These are phyloP conservation scores for Amaranthus hypochondriacus DNA, from an alignment of 148 eudicot genomes.

Conservation along the genomic window DNA sequence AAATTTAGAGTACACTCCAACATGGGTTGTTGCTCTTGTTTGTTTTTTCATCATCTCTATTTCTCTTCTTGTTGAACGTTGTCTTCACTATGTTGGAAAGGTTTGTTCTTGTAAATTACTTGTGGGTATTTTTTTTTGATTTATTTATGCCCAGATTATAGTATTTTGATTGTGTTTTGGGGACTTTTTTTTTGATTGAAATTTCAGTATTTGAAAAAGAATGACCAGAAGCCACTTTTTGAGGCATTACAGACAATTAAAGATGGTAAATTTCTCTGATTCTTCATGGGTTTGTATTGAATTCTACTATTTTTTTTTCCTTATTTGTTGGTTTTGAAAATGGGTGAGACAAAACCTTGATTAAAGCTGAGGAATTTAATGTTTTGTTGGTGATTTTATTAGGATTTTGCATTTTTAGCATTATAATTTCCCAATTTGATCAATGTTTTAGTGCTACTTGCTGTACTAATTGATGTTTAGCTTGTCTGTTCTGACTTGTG, in stretches of 20 bases:
- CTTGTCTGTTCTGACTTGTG: too few relatives aligned
- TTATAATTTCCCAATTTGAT: too few relatives aligned
- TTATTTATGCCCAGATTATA: neutral
- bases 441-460: too few relatives aligned
- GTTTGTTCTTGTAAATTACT: constrained; percentile 15
- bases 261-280: constrained; percentile 51
- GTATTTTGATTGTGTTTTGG: neutral
- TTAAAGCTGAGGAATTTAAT: neutral
- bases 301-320: neutral
- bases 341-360: neutral
- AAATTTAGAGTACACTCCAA: constrained; percentile 71
- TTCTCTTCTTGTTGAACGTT: constrained; percentile 77
- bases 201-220: constrained; percentile 60
- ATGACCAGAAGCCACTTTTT: constrained; percentile 64
- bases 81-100: constrained; percentile 66
- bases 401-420: too few relatives aligned
- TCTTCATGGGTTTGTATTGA: too few relatives aligned
- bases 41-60: constrained; percentile 81
- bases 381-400: neutral
- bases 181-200: neutral
- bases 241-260: constrained; percentile 82
- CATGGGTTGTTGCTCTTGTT: constrained; percentile 95
- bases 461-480: too few relatives aligned
- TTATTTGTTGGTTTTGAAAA: neutral
- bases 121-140: neutral